Conservation (phyloP, 2,329 filamentous ascomycete genomes). For the Venturia nashicola region DNA sequence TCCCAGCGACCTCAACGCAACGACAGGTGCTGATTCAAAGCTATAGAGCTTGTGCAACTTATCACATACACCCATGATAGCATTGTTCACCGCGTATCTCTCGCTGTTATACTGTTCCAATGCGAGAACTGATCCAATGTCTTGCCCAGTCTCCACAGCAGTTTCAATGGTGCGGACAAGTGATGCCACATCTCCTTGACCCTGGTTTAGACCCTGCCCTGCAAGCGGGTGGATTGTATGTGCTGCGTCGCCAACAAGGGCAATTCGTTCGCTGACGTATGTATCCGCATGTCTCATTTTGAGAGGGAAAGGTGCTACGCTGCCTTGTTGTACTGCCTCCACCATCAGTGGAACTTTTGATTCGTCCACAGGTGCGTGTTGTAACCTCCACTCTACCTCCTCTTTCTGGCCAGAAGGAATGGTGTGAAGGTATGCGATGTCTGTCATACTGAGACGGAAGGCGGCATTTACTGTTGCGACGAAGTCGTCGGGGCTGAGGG, state of each 20-base stretch:
- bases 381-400: conserved; percentile 11
- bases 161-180: conserved; percentile 63
- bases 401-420: conserved; percentile 31
- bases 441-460: conserved; percentile 68
- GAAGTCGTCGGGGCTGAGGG: conserved; percentile 60
- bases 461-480: conserved; percentile 84
- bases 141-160: conserved; percentile 71
- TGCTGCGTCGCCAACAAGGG: conserved; percentile 79
- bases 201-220: conserved; percentile 88
- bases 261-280: conserved; percentile 82
- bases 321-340: conserved; percentile 61
- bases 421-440: conserved; percentile 73
- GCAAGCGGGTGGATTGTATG: conserved; percentile 92
- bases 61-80: conserved; percentile 69
- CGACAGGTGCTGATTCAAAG: conserved; percentile 65
- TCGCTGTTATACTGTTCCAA: conserved; percentile 73
- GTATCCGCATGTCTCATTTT: conserved; percentile 88
- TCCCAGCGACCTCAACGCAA: conserved; percentile 67
- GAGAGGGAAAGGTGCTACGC: conserved; percentile 80
- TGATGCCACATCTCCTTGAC: conserved; percentile 76
- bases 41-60: conserved; percentile 89
- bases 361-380: conserved; percentile 11
- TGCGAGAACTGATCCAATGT: conserved; percentile 66
- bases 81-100: conserved; percentile 68
- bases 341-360: conserved; percentile 50